Evolutionary conservation across 2,329 filamentous ascomycete species (phyloP), one percentile per base, ranked within the genome.

Genomic region (Fusarium multiceps): DNA sequence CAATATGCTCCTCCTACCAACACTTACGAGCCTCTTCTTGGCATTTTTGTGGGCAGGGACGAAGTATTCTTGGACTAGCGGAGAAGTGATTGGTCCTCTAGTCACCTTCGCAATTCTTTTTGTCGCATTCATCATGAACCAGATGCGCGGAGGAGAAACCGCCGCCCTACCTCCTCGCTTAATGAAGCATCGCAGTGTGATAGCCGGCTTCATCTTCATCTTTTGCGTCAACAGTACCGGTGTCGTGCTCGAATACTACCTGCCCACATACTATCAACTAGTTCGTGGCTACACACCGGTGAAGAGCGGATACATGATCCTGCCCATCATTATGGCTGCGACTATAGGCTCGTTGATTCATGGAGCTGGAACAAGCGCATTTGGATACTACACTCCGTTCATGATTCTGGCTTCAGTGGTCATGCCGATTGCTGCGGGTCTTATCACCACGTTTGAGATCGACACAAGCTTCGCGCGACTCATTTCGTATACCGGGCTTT

Each of bases 11-110:
- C 68, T 78, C 20, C 57, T 78, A 32, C 74, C 74, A 0, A 58
- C 80, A 2, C 79, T 85, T 3, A 75, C 83, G 23, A 84, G 82
- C 60, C 79, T 85, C 6, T 74, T 86, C 0, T 72, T 86, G 6
- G 83, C 83, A 0, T 75, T 86, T 4, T 83, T 85, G 16, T 86
- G 82, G 82, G 81, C 80, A 9, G 82, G 80, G 3, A 76, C 69
- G 10, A 77, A 73, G 20, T 77, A 80, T 23, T 20, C 63, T 0
- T 76, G 74, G 74, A 41, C 34, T 3, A 71, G 64, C 7, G 72
- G 69, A 2, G 50, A 65, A n/a, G 78, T 83, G 40, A 77, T 84
- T 32, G 79, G 73, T 0, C 40, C 50, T 3, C 8, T 70, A 0
- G 10, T 25, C 0, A 8, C 30, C 0, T 70, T 70, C 11, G 28